Evolutionary conservation across 305 asterid species (phyloP).

Genomic region (Plantago lanceolata): DNA sequence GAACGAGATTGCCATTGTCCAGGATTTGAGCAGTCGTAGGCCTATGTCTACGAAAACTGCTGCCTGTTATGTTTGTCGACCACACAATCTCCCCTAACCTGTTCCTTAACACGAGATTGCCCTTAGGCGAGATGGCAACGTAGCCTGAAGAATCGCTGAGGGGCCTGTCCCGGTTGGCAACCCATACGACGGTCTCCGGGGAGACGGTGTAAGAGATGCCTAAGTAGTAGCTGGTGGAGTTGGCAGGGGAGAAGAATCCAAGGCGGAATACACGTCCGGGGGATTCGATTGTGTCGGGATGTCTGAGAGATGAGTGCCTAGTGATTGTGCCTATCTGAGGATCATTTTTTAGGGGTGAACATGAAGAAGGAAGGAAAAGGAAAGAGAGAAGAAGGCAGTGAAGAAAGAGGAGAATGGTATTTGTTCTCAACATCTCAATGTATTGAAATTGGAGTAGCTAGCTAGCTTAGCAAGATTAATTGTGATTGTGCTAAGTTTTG

Average conservation of each 20-base stretch:
- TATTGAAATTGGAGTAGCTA: neutral
- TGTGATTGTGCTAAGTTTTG: neutral
- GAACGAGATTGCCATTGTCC: slow-evolving; percentile 40
- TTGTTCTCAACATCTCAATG: neutral
- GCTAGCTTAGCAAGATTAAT: neutral
- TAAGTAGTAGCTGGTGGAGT: slow-evolving; percentile 28
- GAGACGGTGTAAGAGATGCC: slow-evolving; percentile 41
- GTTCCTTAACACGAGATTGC: slow-evolving; percentile 28
- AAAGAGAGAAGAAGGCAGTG: neutral
- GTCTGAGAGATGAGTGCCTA: slow-evolving; percentile 25
- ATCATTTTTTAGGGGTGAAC: neutral
- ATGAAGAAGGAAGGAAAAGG: neutral
- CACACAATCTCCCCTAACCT: slow-evolving; percentile 25
- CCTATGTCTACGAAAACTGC: neutral
- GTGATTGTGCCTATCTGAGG: slow-evolving; percentile 22
- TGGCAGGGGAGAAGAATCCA: slow-evolving; percentile 36
- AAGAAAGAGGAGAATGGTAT: neutral
- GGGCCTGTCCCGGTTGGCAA: slow-evolving; percentile 44
- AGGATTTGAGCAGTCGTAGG: slow-evolving; percentile 21
- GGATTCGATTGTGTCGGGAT: slow-evolving; percentile 30
- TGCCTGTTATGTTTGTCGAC: slow-evolving; percentile 23
- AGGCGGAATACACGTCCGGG: slow-evolving; percentile 27
- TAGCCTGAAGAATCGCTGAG: slow-evolving; percentile 28
- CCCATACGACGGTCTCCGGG: slow-evolving; percentile 31
- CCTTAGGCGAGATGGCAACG: slow-evolving; percentile 27